A percentile compares a stretch with the other conserved stretches of the same genome.
phyloP scores from a whole-genome alignment of 495 filamentous ascomycete species.

The Penicillium salamii region DNA sequence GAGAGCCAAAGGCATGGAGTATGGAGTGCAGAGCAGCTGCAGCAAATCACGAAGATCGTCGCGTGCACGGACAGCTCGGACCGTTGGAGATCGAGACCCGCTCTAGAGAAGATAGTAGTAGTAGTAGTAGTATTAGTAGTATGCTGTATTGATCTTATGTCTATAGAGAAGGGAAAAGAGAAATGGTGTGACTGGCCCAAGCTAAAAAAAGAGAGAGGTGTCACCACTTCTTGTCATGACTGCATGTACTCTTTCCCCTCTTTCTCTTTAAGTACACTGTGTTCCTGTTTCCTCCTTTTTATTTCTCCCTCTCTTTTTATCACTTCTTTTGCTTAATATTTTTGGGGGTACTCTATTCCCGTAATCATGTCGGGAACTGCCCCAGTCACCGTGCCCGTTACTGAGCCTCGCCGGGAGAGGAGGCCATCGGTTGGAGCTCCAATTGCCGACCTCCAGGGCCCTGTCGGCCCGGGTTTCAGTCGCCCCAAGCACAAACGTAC shows the following conservation, averaged over 20 bases:
- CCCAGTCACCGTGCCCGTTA: background rate
- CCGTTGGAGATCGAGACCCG: background rate
- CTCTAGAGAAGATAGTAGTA: too few species aligned
- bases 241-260: slow-evolving; percentile 14
- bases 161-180: background rate
- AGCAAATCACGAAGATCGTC: background rate
- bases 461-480: slow-evolving; percentile 66
- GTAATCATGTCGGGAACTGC: slow-evolving; percentile 1
- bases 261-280: slow-evolving; percentile 12
- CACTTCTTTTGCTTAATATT: background rate
- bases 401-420: slow-evolving; percentile 50
- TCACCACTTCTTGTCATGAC: slow-evolving; percentile 8
- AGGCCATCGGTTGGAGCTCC: slow-evolving; percentile 77
- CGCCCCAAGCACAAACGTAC: slow-evolving; percentile 95
- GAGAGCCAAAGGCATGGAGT: background rate
- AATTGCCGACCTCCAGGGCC: slow-evolving; percentile 76
- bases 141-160: too few species aligned
- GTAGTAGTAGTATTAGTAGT: too few species aligned
- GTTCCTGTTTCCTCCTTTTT: slow-evolving; percentile 7
- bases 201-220: slow-evolving; percentile 4
- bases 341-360: background rate
- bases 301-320: slow-evolving; percentile 6
- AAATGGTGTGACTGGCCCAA: background rate
- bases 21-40: background rate
- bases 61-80: background rate